Evolutionary conservation across 2,329 filamentous ascomycete species (phyloP), one percentile per base, ranked within the genome.

Genomic region (Aschersonia sp.): DNA sequence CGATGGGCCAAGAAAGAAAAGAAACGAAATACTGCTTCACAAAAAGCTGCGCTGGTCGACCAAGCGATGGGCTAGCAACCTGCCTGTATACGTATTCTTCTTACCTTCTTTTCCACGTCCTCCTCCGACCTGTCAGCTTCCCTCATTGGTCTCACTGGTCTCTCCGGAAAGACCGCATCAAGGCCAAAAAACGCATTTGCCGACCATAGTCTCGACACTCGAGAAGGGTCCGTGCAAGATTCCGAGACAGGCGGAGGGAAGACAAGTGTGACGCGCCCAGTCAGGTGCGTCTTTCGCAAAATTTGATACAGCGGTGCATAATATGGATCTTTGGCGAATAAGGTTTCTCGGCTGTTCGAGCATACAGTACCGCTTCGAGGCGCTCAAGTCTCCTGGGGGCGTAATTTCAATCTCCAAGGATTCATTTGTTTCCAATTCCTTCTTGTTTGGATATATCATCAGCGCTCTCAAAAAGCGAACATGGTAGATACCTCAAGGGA

Each of bases 1-100:
- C 71, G 80, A 46, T 84, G 80, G 80, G 79, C 80, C 12, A 80
- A 85, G 76, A 88, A 86, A 60, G 86, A 92, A 60, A 92, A 92
- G 72, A 90, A 87, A 59, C 64, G 60, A 43, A 59, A 57, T 48
- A 60, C 35, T 37, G 9, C 42, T 31, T 48, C 52, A 32, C 56
- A 57, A 11, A 52, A 52, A 14, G 48, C 44, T 11, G 44, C 52
- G 1, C 48, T 51, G 29, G 45, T 54, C 5, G 59, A 63, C 37
- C 55, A 58, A 10, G 45, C 50, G 5, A 52, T 59, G 49, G 50
- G 52, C 45, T 54, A 46, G n/a, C 30, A 29, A 35, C 12, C 41
- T 4, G n/a, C 22, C 22, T 22, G 3, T 22, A 22, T 4, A 22
- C 22, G 22, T 22, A 22, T 22, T 22, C 22, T 22, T 4, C 22